Evolutionary conservation across 441 rosid genomes (phyloP), one percentile per base, ranked within the genome.

Genomic region (Aquilaria agallochum): DNA sequence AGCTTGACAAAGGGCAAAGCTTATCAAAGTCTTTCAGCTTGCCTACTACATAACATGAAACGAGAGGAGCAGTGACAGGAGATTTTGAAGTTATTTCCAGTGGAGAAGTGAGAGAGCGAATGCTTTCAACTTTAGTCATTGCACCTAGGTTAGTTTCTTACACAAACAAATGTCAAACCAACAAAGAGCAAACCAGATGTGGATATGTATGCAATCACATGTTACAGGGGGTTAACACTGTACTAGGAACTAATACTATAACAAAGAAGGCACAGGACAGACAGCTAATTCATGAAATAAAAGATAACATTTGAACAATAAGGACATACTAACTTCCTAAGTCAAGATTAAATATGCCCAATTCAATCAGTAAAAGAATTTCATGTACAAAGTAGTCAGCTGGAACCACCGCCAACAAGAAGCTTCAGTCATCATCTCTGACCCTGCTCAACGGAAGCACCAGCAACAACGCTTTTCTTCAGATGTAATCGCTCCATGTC

Each of bases 311-410:
- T 42, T 55, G 50, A 51, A 56, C 52, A 40, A 63, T 34, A 64
- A 12, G 12, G 58, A 53, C 67, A 53, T 56, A 48, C 48, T 60
- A 59, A 73, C 45, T 10, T 40, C 45, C 45, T 40, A 66, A 47
- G 27, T 40, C 51, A 67, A 20, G 31, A 62, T 78, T 58, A 75
- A 59, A 67, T 68, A 59, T 66, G 44, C 60, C 59, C 44, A 49
- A 63, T 59, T 60, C 71, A 46, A 58, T 55, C 61, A 58, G 74
- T 59, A 55, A 69, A 78, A 72, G 76, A 78, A 78, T 73, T 73
- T 63, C n/a, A 46, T 61, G 40, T 66, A 65, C 66, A 50, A 31
- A 69, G 32, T 36, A 57, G 60, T 80, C 61, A 69, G 49, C 76
- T 62, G 61, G 61, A 68, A 64, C 50, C 56, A 74, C 64, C 79